Evolutionary conservation across 23 red algal genomes (phyloP), one percentile per base, ranked within the genome.

Genomic region (Gracilariopsis chorda): DNA sequence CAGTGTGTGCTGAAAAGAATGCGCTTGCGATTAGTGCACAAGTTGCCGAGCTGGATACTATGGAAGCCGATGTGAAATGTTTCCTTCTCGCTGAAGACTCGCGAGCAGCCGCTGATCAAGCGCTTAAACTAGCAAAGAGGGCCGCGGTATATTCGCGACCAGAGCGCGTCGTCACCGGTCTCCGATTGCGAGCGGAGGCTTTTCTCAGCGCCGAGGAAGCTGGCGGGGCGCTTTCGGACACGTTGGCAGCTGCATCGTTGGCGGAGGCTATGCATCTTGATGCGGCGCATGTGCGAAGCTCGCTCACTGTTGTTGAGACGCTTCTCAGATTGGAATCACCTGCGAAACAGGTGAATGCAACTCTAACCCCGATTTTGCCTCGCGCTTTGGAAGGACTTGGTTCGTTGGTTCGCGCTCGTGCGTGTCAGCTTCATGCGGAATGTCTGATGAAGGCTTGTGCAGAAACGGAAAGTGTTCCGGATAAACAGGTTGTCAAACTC

Each of bases 191-290:
- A 21, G 88, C 88, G 10, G 75, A 91, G 33, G 88, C 73, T 12
- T 59, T 65, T 51, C 42, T 91, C 36, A 48, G 13, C 30, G 72
- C 27, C 3, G 75, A 51, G 3, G 57, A 49, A 3, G 63, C 34
- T 32, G 60, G 55, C 42, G 58, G 34, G 2, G 88, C 88, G 23
- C 23, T 91, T 41, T 58, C 51, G 16, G 41, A 56, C 34, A 75
- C 63, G 12, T 45, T 91, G 58, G 58, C 75, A 0, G 88, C 88
- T 28, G 77, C 72, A 21, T 91, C 88, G 21, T 59, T 91, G 61
- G 63, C 52, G 10, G 17, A 48, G 11, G 88, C 70, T 44, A 52
- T 91, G 43, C 70, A 75, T 17, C 76, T 91, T 28, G 39, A 71
- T 16, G 16, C 57, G 2, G 63, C 88, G 56, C 88, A 75, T 67